Base-by-base conservation (phyloP, 164 flowering plant species). In the Pachysandra terminalis region DNA sequence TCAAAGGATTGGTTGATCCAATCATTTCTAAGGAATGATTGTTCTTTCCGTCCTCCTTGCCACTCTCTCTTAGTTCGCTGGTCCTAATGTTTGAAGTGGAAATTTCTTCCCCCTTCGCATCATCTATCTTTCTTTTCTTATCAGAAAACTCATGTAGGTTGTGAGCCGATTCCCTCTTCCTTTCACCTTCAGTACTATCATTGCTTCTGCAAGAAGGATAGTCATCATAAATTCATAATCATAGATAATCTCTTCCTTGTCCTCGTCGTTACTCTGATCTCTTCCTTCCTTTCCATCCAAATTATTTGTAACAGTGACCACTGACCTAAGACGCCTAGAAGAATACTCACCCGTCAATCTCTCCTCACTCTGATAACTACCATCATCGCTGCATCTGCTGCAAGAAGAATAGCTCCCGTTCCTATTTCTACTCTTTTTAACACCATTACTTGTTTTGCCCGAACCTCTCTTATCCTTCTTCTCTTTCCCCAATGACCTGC, bases 171-270 rank as follows among this genome's bases (percentile, higher is more conserved):
- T 83, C 88, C 67, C 71, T 79, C 74, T 75, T 81, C 59, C 56
- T 69, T 8, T 62, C 76, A 21, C 74, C 82, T 24, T 85, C 89
- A 77, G 74, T 75, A 73, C 89, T 86, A 45, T 84, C 92, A 78
- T 79, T 79, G 72, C 89, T 86, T 82, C 79, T 80, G 61, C 79
- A 66, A 72, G 86, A 81, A 72, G 91, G 91, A 73, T 76, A 82
- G 49, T 84, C 90, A 74, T n/a, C n/a, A n/a, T n/a, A n/a, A n/a
- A n/a, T n/a, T 89, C 84, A 60, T 76, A 67, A 57, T 83, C 84
- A 73, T 79, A 81, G 23, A 79, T 69, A 55, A 83, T 80, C 71
- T 85, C 92, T 59, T 85, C 90, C 70, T 81, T 77, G 27, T 67
- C 35, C n/a, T n/a, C n/a, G n/a, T n/a, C n/a, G n/a, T n/a, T n/a